These are phyloP conservation scores for Cardamine resedifolia DNA, from an alignment of 345 rosid genomes.

Conservation along the genomic window DNA sequence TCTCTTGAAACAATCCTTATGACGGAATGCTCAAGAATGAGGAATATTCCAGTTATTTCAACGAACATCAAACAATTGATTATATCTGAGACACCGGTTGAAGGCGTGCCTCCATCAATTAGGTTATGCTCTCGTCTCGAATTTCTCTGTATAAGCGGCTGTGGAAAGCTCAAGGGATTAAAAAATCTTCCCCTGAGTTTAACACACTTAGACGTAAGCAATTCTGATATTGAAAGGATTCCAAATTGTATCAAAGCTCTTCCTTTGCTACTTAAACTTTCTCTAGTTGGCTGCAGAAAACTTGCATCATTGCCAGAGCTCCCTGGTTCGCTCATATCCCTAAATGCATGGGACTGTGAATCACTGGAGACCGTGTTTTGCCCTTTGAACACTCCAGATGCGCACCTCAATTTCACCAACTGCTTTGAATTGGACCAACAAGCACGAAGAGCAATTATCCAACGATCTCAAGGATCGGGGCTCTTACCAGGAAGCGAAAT, in stretches of 20 bases:
- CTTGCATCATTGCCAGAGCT: slow-evolving; percentile 7
- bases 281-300: not conserved
- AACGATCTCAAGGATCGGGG: not conserved
- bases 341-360: rapidly evolving
- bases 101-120: not conserved
- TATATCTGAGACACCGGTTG: not conserved
- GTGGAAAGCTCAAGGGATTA: not conserved
- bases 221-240: not conserved
- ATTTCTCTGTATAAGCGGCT: rapidly evolving
- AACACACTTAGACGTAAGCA: rapidly evolving
- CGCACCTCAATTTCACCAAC: not conserved
- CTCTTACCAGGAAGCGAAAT: not conserved
- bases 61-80: not conserved
- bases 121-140: not conserved
- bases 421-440: not conserved
- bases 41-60: slow-evolving; percentile 7
- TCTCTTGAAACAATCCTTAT: not conserved
- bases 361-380: not conserved
- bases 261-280: rapidly evolving
- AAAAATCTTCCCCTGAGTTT: not conserved
- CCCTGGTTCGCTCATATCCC: rapidly evolving
- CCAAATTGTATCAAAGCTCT: not conserved
- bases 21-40: slow-evolving; percentile 1
- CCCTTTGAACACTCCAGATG: not conserved
- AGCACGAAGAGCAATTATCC: not conserved